Evolutionary conservation across 495 filamentous ascomycete genomes (phyloP).

Genomic region (Trichoderma virens): DNA sequence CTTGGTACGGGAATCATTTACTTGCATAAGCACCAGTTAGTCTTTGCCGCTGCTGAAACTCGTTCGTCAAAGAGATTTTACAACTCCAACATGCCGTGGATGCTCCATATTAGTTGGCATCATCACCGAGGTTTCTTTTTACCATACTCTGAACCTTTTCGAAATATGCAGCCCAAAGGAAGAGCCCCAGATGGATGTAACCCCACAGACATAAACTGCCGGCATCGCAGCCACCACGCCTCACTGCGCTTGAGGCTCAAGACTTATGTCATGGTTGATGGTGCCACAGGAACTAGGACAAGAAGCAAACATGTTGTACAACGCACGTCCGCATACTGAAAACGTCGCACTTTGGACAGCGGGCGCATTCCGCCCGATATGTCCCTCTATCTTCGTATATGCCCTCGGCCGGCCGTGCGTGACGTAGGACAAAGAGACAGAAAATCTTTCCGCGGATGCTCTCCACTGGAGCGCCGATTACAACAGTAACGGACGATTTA

Average conservation of each 20-base stretch:
- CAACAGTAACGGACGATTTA: not conserved
- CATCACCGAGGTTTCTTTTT: no score
- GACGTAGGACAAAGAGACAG: not conserved
- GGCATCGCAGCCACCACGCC: not conserved
- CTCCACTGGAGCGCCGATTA: not conserved
- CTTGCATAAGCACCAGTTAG: no score
- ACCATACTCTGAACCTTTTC: not conserved
- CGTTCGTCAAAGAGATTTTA: no score
- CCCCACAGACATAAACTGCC: not conserved
- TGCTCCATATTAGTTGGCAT: no score
- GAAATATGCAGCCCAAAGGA: not conserved
- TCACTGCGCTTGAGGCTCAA: not conserved
- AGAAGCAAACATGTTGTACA: not conserved
- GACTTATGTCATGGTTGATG: not conserved
- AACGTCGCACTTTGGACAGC: no score
- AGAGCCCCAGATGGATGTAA: not conserved
- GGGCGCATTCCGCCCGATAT: not conserved
- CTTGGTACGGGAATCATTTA: no score
- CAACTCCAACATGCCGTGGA: no score
- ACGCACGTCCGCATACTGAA: not conserved
- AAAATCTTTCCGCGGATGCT: not conserved
- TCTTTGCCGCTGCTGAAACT: no score
- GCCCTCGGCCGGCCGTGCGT: not conserved
- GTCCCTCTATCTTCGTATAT: not conserved
- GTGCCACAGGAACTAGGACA: not conserved